A percentile compares a stretch with the other conserved stretches of the same genome.
Conservation (phyloP, 768 basidiomycete species). For the Amanita thiersii region DNA sequence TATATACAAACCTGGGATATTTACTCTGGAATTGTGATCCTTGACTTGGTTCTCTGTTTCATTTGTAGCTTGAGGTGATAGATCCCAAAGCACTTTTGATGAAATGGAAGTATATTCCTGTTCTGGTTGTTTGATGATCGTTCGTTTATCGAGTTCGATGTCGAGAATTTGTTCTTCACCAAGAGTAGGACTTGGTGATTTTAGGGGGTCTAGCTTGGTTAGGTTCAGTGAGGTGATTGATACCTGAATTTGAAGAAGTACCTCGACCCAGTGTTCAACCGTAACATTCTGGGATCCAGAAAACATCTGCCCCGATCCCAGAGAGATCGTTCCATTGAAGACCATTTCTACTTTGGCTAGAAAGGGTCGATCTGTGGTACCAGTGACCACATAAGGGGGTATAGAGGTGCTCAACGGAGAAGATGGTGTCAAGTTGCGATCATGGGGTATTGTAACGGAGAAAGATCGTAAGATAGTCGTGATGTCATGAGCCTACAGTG, state of each 20-base stretch:
- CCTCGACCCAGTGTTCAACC: constrained; percentile 51
- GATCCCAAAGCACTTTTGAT: constrained; percentile 32
- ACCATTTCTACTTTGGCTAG: constrained; percentile 36
- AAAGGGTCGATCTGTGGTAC: constrained; percentile 33
- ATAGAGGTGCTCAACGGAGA: constrained; percentile 15
- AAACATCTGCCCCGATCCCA: constrained; percentile 4
- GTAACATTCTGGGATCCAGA: constrained; percentile 26
- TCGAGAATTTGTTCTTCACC: constrained; percentile 49
- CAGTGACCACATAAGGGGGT: constrained; percentile 40
- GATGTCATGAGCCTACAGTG: constrained; percentile 30
- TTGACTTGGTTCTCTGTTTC: too few species aligned
- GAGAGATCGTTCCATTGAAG: constrained; percentile 27
- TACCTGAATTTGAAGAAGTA: constrained; percentile 15
- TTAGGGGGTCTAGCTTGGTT: constrained; percentile 33
- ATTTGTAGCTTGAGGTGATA: constrained; percentile 4
- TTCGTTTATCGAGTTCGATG: constrained; percentile 41
- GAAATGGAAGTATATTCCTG: constrained; percentile 23
- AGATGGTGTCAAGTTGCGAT: constrained; percentile 12
- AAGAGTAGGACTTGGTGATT: constrained; percentile 20
- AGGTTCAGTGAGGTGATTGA: neutral
- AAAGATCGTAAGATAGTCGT: constrained; percentile 35
- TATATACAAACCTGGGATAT: neutral
- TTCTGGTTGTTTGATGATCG: constrained; percentile 26
- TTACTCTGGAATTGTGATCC: too few species aligned
- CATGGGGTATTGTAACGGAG: constrained; percentile 22